Percentiles rank a stretch among this genome's conserved stretches.
Conservation (phyloP, 129 eudicot genomes). For the Centella asiatica region DNA sequence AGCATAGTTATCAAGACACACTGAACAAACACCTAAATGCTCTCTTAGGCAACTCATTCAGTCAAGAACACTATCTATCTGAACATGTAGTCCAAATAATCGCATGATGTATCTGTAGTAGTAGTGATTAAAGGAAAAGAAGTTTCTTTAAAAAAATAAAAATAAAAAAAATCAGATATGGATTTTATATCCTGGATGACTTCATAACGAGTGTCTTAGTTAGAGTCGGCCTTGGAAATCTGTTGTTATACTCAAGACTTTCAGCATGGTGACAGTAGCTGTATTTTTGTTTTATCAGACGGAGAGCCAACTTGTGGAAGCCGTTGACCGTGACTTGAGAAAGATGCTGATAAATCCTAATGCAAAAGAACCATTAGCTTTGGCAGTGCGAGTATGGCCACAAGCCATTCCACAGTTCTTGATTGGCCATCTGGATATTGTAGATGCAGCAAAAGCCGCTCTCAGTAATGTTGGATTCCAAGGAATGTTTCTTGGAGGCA, state of each 20-base stretch:
- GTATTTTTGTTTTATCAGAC: conserved; percentile 41
- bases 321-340: conserved; percentile 86
- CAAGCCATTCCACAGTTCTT: conserved; percentile 87
- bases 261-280: too few relatives aligned
- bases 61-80: too few relatives aligned
- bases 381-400: conserved; percentile 89
- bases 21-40: neutral
- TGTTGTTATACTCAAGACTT: too few relatives aligned
- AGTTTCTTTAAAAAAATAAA: too few relatives aligned
- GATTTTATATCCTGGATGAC: too few relatives aligned
- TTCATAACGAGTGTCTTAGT: too few relatives aligned
- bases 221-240: too few relatives aligned
- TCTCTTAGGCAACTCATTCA: too few relatives aligned
- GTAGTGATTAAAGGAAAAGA: too few relatives aligned
- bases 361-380: conserved; percentile 50
- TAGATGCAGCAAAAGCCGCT: conserved; percentile 59
- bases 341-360: conserved; percentile 73
- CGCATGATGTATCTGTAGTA: too few relatives aligned
- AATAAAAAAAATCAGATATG: too few relatives aligned
- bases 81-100: too few relatives aligned
- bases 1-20: neutral
- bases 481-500: conserved; percentile 86
- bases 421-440: conserved; percentile 66
- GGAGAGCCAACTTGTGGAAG: conserved; percentile 68
- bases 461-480: conserved; percentile 41